Evolutionary conservation across 163 green algal genomes (phyloP), one percentile per base, ranked within the genome.

Genomic region (Coccomyxa subellipsoidea): DNA sequence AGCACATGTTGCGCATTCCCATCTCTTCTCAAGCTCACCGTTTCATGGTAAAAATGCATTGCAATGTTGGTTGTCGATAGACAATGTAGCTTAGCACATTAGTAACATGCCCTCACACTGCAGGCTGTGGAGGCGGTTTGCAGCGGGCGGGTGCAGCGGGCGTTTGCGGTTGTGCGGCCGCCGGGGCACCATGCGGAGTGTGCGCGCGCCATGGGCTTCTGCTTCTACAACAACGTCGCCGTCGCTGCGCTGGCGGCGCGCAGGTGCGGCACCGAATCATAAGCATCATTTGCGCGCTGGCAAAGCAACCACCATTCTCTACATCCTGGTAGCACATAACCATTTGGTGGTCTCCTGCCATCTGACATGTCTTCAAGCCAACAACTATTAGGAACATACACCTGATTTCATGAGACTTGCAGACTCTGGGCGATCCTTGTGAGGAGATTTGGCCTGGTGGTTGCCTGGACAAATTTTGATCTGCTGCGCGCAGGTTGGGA

Each of bases 171-270:
- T 8, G 81, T 81, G 66, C 76, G 81, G 73, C 81, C 81, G n/a
- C 81, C 81, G 29, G 81, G 94, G 7, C 94, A 98, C 86, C 94
- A 98, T 83, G 94, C 94, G 6, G 92, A 94, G 84, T 85, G 81
- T 8, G 40, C 37, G 38, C 38, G 38, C 29, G 38, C 76, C 36
- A 59, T 70, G 76, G 38, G 94, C 53, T 97, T 98, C 86, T 97
- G 94, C 88, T 94, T 96, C 81, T 96, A 93, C 92, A 97, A 97
- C 88, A 96, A 95, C 76, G 93, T 91, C 10, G 94, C 91, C 2
- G 88, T 97, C 59, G 93, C 94, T 12, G 94, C 92, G 38, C 47
- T 84, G 31, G 72, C 37, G 8, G 77, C 77, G 0, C 36, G 39
- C 31, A 35, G 32, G 76, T n/a, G 21, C 66, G 66, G 66, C 66